These are phyloP conservation scores for Camellia japonica DNA, from an alignment of 148 eudicot genomes.

Conservation along the genomic window DNA sequence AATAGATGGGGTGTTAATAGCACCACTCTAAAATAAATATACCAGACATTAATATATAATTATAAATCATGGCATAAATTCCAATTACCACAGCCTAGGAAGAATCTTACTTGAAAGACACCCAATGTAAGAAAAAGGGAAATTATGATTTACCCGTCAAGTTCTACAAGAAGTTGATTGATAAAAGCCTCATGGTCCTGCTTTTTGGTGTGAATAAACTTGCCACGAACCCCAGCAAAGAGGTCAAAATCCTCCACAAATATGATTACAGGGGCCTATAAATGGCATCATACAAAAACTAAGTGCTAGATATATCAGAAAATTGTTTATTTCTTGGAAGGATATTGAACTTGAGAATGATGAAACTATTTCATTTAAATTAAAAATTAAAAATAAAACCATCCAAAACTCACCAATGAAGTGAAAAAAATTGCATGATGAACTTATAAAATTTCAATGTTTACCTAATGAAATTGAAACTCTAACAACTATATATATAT, in stretches of 20 bases:
- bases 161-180: conserved; percentile 95
- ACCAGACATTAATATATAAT: neutral
- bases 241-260: conserved; percentile 93
- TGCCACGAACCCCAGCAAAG: conserved; percentile 95
- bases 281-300: conserved; percentile 16
- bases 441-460: neutral
- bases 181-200: conserved; percentile 98
- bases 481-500: neutral
- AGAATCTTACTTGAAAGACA: conserved; percentile 10
- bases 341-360: neutral
- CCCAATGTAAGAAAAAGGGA: neutral
- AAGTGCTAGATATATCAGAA: neutral
- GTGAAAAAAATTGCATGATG: neutral
- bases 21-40: too few species aligned
- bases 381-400: neutral
- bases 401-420: neutral
- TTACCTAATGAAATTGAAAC: neutral
- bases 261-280: conserved; percentile 92
- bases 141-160: conserved; percentile 67
- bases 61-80: neutral
- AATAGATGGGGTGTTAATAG: too few species aligned
- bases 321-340: neutral
- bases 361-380: neutral
- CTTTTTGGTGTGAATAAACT: conserved; percentile 80
- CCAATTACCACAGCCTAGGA: neutral